Conservation (phyloP, 2,329 filamentous ascomycete species). For the Colletotrichum cordylinicola region DNA sequence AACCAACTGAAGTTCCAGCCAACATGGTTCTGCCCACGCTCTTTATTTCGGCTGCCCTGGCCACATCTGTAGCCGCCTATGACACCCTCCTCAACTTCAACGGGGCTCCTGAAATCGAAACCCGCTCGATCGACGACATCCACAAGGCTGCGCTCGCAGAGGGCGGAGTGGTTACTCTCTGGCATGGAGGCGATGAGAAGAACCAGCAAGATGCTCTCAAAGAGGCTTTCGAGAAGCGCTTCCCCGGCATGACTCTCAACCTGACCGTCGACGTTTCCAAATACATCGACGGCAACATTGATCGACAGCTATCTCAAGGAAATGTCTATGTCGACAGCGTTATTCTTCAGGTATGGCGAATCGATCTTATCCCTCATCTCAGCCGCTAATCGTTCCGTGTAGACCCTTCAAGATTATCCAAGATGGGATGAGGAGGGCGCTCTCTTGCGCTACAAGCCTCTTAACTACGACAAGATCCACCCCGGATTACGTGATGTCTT, state of each 20-base stretch:
- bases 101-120: slow-evolving; percentile 37
- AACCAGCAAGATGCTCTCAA: slow-evolving; percentile 45
- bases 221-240: slow-evolving; percentile 47
- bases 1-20: background rate
- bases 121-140: slow-evolving; percentile 52
- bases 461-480: slow-evolving; percentile 49
- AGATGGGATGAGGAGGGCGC: slow-evolving; percentile 55
- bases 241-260: slow-evolving; percentile 57
- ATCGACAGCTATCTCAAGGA: slow-evolving; percentile 46
- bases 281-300: slow-evolving; percentile 54
- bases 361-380: background rate
- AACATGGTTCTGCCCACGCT: background rate
- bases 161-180: slow-evolving; percentile 47
- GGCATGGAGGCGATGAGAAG: slow-evolving; percentile 53
- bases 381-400: background rate
- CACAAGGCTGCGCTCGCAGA: slow-evolving; percentile 54
- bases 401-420: slow-evolving; percentile 54
- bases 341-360: slow-evolving; percentile 42
- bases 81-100: slow-evolving; percentile 4
- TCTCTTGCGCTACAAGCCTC: slow-evolving; percentile 54
- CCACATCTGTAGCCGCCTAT: background rate
- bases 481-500: slow-evolving; percentile 43
- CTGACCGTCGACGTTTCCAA: slow-evolving; percentile 64
- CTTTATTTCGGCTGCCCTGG: background rate
- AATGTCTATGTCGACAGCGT: slow-evolving; percentile 49